Evolutionary conservation across 257 asterid genomes (phyloP), one percentile per base, ranked within the genome.

Genomic region (Galeopsis tetrahit): DNA sequence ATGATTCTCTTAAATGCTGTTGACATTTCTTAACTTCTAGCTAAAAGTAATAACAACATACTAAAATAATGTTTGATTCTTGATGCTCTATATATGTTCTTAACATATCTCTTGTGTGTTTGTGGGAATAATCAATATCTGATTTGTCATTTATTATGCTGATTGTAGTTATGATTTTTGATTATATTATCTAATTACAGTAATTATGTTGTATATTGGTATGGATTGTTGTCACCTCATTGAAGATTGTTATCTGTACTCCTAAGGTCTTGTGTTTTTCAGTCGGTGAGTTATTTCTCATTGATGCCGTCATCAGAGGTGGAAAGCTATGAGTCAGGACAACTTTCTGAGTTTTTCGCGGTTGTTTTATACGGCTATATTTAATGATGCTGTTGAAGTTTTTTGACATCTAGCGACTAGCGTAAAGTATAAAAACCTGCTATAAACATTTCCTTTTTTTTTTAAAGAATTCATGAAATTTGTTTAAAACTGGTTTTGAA

Each of bases 251-350:
- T 44, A n/a, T 61, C 65, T 65, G 31, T 69, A n/a, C 56, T 36
- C 17, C 21, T 8, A 9, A 38, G 48, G 28, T 31, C 28, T 10
- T 11, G 4, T 6, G 10, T 40, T 42, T 17, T 31, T 61, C 4
- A 14, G 76, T 75, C 67, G 63, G 75, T 70, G 59, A 69, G 32
- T 34, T 68, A 31, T 59, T 70, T 46, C 65, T 70, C 68, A 62
- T 44, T 35, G 38, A 38, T 56, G 68, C 44, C 34, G 52, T 75
- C 81, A 75, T 73, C 71, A 51, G 48, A 74, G 66, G 70, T 74
- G 63, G 70, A 59, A 53, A 36, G 70, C 56, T 53, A 75, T 2
- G 43, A 65, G 62, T 66, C 11, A 0, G 4, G 66, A 34, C 64
- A 44, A 60, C 17, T 39, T 75, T 63, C 39, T 73, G 62, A 66